Evolutionary conservation across 2,329 filamentous ascomycete species (phyloP).

Genomic region (Claviceps sp.): DNA sequence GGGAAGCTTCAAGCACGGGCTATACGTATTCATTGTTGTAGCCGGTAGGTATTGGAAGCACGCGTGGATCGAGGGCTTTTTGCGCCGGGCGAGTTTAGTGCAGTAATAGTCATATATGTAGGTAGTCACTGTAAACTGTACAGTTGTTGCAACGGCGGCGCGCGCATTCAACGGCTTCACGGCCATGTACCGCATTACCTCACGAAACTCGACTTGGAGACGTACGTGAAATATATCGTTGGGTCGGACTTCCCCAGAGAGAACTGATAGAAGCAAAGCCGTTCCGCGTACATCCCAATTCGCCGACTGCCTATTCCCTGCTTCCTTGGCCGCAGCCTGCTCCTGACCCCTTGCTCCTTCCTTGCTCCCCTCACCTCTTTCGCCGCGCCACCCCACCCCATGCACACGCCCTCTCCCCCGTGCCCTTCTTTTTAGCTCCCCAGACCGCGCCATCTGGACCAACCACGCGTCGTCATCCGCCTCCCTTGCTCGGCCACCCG

Average conservation of each 20-base stretch:
- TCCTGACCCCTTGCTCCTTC: background rate
- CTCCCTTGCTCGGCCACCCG: slow-evolving; percentile 5
- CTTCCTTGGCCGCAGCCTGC: background rate
- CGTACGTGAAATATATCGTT: background rate
- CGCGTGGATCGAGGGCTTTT: no score
- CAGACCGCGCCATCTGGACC: slow-evolving; percentile 17
- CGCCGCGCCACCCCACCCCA: no score
- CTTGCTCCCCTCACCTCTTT: no score
- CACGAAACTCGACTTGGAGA: no score
- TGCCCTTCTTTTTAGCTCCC: background rate
- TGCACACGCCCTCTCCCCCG: background rate
- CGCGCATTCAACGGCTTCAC: background rate
- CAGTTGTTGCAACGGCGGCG: background rate
- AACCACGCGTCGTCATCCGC: slow-evolving; percentile 22
- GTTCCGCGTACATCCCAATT: background rate
- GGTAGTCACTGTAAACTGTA: background rate
- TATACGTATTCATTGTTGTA: background rate
- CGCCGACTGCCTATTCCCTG: background rate
- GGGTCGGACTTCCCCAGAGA: background rate
- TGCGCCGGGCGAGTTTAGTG: no score
- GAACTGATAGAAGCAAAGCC: background rate
- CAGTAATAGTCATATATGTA: no score
- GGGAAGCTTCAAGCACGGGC: background rate
- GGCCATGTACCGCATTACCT: background rate
- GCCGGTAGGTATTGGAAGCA: no score